phyloP scores from a whole-genome alignment of 768 basidiomycete genomes.

The Agrocybe praecox region DNA sequence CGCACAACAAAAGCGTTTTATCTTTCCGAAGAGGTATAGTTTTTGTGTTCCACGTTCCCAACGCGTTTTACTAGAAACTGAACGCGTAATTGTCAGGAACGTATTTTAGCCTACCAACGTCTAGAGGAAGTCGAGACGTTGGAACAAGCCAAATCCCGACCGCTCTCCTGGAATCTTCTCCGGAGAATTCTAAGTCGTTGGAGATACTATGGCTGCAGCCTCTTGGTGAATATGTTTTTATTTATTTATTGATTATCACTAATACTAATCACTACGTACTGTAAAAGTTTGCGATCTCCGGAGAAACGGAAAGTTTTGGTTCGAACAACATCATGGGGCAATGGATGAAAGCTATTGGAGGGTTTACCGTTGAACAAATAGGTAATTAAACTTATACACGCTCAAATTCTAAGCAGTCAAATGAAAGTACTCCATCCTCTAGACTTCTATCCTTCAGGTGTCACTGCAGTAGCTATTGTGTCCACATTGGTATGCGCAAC shows the following conservation, averaged over 20 bases:
- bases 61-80: too few species aligned
- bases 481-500: slow-evolving; percentile 65
- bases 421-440: neutral
- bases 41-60: neutral
- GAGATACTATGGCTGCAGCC: slow-evolving; percentile 71
- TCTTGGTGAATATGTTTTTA: slow-evolving; percentile 43
- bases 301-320: slow-evolving; percentile 69
- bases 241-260: neutral
- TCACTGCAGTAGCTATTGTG: slow-evolving; percentile 64
- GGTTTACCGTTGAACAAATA: slow-evolving; percentile 64
- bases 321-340: slow-evolving; percentile 77
- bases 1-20: slow-evolving; percentile 66
- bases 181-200: slow-evolving; percentile 57
- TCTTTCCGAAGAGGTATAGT: slow-evolving; percentile 53
- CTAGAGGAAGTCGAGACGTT: slow-evolving; percentile 33
- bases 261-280: neutral
- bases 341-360: slow-evolving; percentile 64
- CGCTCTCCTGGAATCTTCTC: slow-evolving; percentile 48
- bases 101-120: slow-evolving; percentile 51
- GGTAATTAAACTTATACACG: slow-evolving; percentile 32
- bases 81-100: slow-evolving; percentile 42
- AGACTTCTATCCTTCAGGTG: slow-evolving; percentile 59
- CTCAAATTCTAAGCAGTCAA: neutral
- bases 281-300: slow-evolving; percentile 63
- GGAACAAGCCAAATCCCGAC: slow-evolving; percentile 41